phyloP scores from a whole-genome alignment of 768 basidiomycete genomes.

The Tricholomella constricta region DNA sequence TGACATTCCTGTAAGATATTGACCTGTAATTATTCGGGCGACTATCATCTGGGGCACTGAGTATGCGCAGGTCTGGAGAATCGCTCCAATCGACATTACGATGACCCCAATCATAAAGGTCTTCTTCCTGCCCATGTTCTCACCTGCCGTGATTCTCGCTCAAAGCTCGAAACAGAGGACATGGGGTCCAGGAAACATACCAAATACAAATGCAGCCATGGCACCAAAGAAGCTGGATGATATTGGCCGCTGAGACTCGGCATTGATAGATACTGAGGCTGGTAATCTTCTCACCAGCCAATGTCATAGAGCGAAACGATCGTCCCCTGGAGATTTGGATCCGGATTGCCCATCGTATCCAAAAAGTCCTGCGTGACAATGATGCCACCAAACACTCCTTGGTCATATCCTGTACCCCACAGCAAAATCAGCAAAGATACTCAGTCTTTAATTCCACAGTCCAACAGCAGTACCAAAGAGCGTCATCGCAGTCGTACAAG shows the following conservation, averaged over 20 bases:
- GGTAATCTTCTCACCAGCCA: slow-evolving; percentile 47
- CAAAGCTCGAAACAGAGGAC: no score
- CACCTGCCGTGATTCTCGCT: slow-evolving; percentile 32
- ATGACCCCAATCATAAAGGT: slow-evolving; percentile 50
- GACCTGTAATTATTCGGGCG: slow-evolving; percentile 48
- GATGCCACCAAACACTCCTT: slow-evolving; percentile 55
- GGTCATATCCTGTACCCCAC: slow-evolving; percentile 51
- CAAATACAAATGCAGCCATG: slow-evolving; percentile 43
- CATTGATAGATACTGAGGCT: no score
- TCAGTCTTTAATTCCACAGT: no score
- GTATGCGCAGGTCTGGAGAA: slow-evolving; percentile 49
- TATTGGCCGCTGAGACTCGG: no score
- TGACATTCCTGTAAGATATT: no score
- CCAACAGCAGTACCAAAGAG: slow-evolving; percentile 43
- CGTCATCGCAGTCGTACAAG: slow-evolving; percentile 54
- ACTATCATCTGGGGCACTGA: slow-evolving; percentile 51
- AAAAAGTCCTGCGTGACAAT: slow-evolving; percentile 50
- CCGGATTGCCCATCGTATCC: slow-evolving; percentile 48
- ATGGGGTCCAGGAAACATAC: slow-evolving; percentile 17
- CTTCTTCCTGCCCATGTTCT: slow-evolving; percentile 46
- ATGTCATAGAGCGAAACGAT: slow-evolving; percentile 56
- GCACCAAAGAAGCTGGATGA: slow-evolving; percentile 45
- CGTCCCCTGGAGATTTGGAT: slow-evolving; percentile 45
- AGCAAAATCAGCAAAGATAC: not conserved
- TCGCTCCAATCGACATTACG: slow-evolving; percentile 55